Evolutionary conservation across 768 basidiomycete species (phyloP).

Genomic region (Melanogaster broomeanus): DNA sequence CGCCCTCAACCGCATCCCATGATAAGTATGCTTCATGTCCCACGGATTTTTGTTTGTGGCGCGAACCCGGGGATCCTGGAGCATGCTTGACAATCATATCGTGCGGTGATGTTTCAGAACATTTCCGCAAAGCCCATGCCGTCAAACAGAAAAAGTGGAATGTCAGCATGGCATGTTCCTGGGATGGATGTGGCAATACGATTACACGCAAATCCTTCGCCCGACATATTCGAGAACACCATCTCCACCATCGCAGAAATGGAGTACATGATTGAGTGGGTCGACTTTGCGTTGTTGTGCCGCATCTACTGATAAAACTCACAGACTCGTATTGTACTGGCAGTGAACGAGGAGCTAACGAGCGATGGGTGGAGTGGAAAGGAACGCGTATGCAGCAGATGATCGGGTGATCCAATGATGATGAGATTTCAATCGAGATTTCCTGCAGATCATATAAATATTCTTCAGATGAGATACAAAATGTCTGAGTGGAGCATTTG

Average conservation of each 20-base stretch:
- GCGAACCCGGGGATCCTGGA: too few relatives aligned
- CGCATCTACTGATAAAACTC: too few relatives aligned
- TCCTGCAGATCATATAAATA: too few relatives aligned
- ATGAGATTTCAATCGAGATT: too few relatives aligned
- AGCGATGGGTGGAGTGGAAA: too few relatives aligned
- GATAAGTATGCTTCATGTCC: background rate
- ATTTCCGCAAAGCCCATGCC: background rate
- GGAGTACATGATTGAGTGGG: background rate
- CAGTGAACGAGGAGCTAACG: too few relatives aligned
- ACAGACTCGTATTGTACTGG: too few relatives aligned
- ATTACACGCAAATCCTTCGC: background rate
- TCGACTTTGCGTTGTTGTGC: background rate
- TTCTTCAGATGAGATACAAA: too few relatives aligned
- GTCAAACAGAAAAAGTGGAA: background rate
- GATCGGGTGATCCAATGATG: too few relatives aligned
- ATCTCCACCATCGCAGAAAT: constrained; percentile 1
- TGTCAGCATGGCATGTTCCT: background rate
- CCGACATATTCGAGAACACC: background rate
- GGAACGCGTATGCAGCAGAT: too few relatives aligned
- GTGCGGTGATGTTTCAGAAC: background rate
- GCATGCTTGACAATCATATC: background rate
- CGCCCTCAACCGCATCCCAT: too few relatives aligned
- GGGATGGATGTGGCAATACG: background rate
- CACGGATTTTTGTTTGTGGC: background rate
- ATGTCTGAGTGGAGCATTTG: too few relatives aligned